Evolutionary conservation across 129 eudicot genomes (phyloP), one percentile per base, ranked within the genome.

Genomic region (Ambrosia artemisiifolia): DNA sequence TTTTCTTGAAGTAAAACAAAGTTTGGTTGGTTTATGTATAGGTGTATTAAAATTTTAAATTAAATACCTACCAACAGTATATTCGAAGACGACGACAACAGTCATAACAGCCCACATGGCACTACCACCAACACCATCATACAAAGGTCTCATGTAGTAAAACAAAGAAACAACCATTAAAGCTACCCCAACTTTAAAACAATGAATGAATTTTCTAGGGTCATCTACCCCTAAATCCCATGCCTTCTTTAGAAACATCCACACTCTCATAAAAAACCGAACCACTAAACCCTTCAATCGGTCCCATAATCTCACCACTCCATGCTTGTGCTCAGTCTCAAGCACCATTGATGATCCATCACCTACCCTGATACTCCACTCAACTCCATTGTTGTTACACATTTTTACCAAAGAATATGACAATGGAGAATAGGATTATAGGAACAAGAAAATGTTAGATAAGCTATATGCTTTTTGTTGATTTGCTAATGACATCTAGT

Each of bases 41-140:
- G 10, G 70, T 33, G 71, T 50, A 0, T 30, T 0, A 2, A 20
- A 24, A 19, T 7, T 13, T 40, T 13, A 36, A 64, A 24, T 2
- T 14, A 46, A 38, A 66, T 5, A 57, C 87, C 3, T 78, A 88
- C 94, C 94, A 47, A 88, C 94, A 1, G 88, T 88, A 70, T 82
- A 88, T 51, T 88, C 94, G 30, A 85, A 88, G 77, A 88, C 87
- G 9, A 85, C 88, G 7, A 88, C 94, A 33, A 88, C 94, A 12
- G 94, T 88, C 94, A 88, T 82, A 34, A 88, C 84, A 12, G 94
- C 94, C 94, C 90, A 88, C 40, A 88, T 85, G 66, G 94, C 87
- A 78, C 79, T 88, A 6, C 94, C 90, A 6, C 94, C 88, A 40
- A 88, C 85, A 19, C 94, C 83, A 20, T 82, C 81, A 44, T 88